Evolutionary conservation across 345 rosid species (phyloP).

Genomic region (Psidium guajava): DNA sequence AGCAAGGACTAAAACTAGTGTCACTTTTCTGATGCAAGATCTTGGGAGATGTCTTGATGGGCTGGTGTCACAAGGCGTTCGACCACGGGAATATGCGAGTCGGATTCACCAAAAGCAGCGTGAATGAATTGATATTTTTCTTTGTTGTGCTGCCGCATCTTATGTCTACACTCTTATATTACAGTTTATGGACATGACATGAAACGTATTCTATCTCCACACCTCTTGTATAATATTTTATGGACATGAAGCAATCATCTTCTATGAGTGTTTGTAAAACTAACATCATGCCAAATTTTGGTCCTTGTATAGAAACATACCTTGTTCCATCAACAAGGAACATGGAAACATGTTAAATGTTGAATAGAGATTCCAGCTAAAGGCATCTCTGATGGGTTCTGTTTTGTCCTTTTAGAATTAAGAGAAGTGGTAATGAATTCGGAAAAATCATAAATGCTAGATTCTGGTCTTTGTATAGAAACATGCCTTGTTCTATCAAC

Average conservation of each 20-base stretch:
- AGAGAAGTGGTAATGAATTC: too few relatives aligned
- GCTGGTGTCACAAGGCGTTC: conserved; percentile 65
- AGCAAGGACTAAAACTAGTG: background rate
- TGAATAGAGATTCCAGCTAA: too few relatives aligned
- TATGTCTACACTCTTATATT: background rate
- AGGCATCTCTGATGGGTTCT: too few relatives aligned
- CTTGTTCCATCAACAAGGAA: too few relatives aligned
- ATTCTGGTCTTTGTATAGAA: too few relatives aligned
- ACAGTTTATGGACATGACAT: background rate
- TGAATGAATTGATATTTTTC: conserved; percentile 6
- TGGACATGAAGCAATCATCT: background rate
- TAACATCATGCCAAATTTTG: background rate
- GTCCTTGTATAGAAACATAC: background rate
- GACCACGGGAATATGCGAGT: conserved; percentile 61
- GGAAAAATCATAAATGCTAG: too few relatives aligned
- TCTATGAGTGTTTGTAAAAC: background rate
- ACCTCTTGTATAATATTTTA: background rate
- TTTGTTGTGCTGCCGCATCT: background rate
- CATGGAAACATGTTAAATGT: too few relatives aligned
- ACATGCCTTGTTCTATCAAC: too few relatives aligned
- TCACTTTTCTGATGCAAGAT: conserved; percentile 41
- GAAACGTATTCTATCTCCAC: background rate
- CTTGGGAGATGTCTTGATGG: conserved; percentile 90
- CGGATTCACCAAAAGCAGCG: conserved; percentile 87
- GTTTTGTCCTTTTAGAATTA: too few relatives aligned